Conservation (phyloP, 345 rosid species). For the Rhizophora mangle region DNA sequence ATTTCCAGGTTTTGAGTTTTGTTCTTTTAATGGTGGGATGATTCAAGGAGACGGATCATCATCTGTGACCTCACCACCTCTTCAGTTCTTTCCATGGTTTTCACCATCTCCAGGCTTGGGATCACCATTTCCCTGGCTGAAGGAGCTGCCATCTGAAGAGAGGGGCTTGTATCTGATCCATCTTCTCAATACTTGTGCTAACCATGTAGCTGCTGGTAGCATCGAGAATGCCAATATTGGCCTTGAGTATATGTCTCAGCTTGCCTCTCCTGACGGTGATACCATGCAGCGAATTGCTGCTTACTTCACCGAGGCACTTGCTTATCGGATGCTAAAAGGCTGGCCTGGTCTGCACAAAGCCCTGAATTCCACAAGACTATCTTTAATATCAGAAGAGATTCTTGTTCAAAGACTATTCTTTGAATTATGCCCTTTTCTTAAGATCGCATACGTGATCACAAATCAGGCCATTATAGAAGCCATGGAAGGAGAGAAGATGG, state of each 20-base stretch:
- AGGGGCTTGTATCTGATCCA: slow-evolving; percentile 62
- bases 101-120: slow-evolving; percentile 57
- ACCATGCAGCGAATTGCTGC: slow-evolving; percentile 72
- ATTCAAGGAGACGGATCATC: slow-evolving; percentile 57
- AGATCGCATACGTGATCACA: slow-evolving; percentile 55
- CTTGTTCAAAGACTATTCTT: slow-evolving; percentile 59
- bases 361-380: slow-evolving; percentile 53
- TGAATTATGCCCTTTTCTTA: slow-evolving; percentile 67
- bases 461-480: slow-evolving; percentile 70
- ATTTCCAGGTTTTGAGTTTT: slow-evolving; percentile 10
- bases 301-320: slow-evolving; percentile 69
- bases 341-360: slow-evolving; percentile 77
- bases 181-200: slow-evolving; percentile 54
- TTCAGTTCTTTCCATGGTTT: slow-evolving; percentile 55
- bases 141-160: slow-evolving; percentile 61
- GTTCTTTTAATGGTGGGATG: slow-evolving; percentile 38
- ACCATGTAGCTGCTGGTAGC: slow-evolving; percentile 58
- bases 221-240: slow-evolving; percentile 57
- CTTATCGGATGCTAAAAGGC: slow-evolving; percentile 57
- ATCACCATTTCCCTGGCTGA: slow-evolving; percentile 54
- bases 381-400: slow-evolving; percentile 41
- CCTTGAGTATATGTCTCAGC: slow-evolving; percentile 63
- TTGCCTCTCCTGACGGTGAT: slow-evolving; percentile 67
- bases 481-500: slow-evolving; percentile 70
- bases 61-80: slow-evolving; percentile 48